A percentile compares a stretch with the other conserved stretches of the same genome.
Conservation (phyloP, 1,139 yeast species). For the Lodderomyces orthopsilosis region DNA sequence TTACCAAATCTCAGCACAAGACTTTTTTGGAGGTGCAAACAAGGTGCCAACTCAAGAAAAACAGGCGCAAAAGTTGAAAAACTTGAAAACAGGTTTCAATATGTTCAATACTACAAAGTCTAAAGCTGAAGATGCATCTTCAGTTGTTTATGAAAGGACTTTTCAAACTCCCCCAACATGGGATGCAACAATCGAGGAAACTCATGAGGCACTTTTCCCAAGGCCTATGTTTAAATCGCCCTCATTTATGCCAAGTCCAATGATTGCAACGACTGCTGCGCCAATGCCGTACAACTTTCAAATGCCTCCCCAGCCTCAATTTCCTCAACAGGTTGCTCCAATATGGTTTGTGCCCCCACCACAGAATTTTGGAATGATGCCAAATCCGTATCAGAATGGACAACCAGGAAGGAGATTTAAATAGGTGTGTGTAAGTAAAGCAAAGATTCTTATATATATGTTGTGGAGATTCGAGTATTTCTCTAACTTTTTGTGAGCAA, state of each 20-base stretch:
- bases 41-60: slow-evolving; percentile 48
- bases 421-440: not conserved
- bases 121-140: slow-evolving; percentile 30
- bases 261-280: slow-evolving; percentile 21
- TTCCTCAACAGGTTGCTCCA: slow-evolving; percentile 22
- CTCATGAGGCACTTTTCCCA: slow-evolving; percentile 49
- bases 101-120: slow-evolving; percentile 46
- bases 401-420: slow-evolving; percentile 5
- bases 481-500: too few relatives aligned
- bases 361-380: slow-evolving; percentile 13
- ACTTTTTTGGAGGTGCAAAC: slow-evolving; percentile 47
- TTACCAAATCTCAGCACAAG: slow-evolving; percentile 42
- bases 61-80: slow-evolving; percentile 33
- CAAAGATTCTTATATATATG: not conserved
- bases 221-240: slow-evolving; percentile 22
- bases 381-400: slow-evolving; percentile 9
- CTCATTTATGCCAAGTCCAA: slow-evolving; percentile 31
- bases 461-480: too few relatives aligned
- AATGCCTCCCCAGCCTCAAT: slow-evolving; percentile 26
- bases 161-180: slow-evolving; percentile 81
- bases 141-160: slow-evolving; percentile 49
- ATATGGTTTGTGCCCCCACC: slow-evolving; percentile 39
- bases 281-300: slow-evolving; percentile 20
- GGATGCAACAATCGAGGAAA: slow-evolving; percentile 57
- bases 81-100: slow-evolving; percentile 53